phyloP scores from a whole-genome alignment of 2,329 filamentous ascomycete genomes.

The Sporothrix pallida region DNA sequence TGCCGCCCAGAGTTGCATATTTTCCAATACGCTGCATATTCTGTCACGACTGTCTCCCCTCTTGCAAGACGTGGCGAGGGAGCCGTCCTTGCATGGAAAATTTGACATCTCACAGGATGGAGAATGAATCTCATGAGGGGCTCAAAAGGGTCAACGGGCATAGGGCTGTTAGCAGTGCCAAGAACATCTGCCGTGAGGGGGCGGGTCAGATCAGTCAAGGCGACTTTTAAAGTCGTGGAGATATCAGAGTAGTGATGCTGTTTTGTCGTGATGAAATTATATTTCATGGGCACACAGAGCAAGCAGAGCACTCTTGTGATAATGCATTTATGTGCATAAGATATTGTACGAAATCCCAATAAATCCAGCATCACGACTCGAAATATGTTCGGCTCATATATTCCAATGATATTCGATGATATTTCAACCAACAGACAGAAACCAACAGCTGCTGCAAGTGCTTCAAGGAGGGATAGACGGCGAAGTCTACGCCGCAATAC shows the following conservation, averaged over 20 bases:
- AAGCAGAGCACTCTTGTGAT: no score
- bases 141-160: neutral
- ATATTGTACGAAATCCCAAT: no score
- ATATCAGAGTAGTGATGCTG: neutral
- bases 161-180: conserved; percentile 20
- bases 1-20: conserved; percentile 13
- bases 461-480: no score
- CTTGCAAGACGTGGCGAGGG: neutral
- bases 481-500: no score
- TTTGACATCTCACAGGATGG: neutral
- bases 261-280: no score
- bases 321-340: no score
- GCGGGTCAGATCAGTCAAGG: neutral
- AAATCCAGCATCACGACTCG: no score
- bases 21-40: neutral
- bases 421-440: no score
- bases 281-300: no score
- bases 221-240: neutral
- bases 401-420: no score
- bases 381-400: no score
- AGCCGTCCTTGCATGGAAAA: neutral
- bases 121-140: neutral
- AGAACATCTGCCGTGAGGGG: conserved; percentile 12
- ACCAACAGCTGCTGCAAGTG: no score
- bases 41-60: neutral